These are phyloP conservation scores for Diatrype stigma DNA, from an alignment of 2,329 filamentous ascomycete genomes.

Conservation along the genomic window DNA sequence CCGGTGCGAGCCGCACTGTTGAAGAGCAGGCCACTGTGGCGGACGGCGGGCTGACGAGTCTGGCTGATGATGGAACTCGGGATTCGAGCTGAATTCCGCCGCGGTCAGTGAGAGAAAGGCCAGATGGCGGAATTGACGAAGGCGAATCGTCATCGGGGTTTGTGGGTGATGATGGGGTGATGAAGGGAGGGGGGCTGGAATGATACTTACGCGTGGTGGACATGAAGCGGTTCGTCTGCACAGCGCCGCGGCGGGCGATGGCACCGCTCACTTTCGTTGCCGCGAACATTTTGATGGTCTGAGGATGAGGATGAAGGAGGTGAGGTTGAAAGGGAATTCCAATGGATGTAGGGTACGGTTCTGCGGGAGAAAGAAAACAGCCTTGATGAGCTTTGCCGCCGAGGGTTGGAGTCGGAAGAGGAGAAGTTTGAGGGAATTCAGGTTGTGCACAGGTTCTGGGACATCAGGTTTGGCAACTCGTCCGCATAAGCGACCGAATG, in stretches of 20 bases:
- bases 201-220: constrained; percentile 14
- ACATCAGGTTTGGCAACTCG: too few relatives aligned
- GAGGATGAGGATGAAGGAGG: neutral
- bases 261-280: constrained; percentile 16
- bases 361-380: neutral
- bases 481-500: too few relatives aligned
- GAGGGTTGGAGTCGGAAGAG: neutral
- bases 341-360: neutral
- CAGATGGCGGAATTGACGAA: too few relatives aligned
- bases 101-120: neutral
- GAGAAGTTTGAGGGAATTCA: too few relatives aligned
- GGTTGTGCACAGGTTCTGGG: too few relatives aligned
- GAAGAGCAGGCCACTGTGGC: constrained; percentile 18
- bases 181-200: neutral
- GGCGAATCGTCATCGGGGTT: neutral
- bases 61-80: constrained; percentile 22
- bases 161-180: constrained; percentile 7
- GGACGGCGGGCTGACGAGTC: constrained; percentile 11
- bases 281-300: constrained; percentile 15
- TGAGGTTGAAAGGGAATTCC: neutral
- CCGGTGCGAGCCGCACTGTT: constrained; percentile 14
- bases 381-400: neutral
- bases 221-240: constrained; percentile 17
- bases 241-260: constrained; percentile 17
- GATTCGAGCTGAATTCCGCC: constrained; percentile 13